These are phyloP conservation scores for Leucosporidium yakuticum DNA, from an alignment of 768 basidiomycete species.

Conservation along the genomic window DNA sequence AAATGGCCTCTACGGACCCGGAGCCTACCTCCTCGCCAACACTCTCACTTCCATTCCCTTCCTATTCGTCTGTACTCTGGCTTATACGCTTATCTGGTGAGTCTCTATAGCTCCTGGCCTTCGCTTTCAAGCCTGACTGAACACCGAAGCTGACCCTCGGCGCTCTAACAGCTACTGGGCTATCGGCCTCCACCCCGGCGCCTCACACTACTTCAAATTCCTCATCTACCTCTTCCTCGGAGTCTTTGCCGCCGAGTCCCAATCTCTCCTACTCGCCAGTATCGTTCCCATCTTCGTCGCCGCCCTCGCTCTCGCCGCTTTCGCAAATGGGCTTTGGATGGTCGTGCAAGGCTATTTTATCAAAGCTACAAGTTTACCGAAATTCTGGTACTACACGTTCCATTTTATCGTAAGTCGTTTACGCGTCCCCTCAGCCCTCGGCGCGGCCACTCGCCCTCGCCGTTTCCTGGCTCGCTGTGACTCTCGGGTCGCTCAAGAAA, in stretches of 20 bases:
- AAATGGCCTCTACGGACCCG: slow-evolving; percentile 56
- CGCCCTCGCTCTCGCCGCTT: slow-evolving; percentile 54
- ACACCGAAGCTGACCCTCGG: background rate
- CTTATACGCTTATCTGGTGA: slow-evolving; percentile 53
- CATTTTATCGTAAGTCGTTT: slow-evolving; percentile 53
- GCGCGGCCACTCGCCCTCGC: slow-evolving; percentile 30
- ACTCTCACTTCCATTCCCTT: slow-evolving; percentile 55
- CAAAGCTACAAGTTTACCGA: slow-evolving; percentile 52
- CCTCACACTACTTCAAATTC: slow-evolving; percentile 54
- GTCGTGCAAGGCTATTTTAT: slow-evolving; percentile 45
- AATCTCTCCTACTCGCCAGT: slow-evolving; percentile 50
- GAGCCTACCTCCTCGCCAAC: slow-evolving; percentile 55
- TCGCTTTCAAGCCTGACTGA: background rate
- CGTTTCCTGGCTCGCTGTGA: background rate
- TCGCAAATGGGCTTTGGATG: slow-evolving; percentile 55
- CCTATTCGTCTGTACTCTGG: slow-evolving; percentile 51
- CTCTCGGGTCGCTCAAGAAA: slow-evolving; percentile 1
- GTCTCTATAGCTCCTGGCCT: slow-evolving; percentile 38
- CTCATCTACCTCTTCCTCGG: slow-evolving; percentile 54
- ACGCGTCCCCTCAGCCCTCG: slow-evolving; percentile 46
- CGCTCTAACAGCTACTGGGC: slow-evolving; percentile 38
- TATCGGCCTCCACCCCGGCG: slow-evolving; percentile 52
- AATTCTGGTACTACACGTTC: slow-evolving; percentile 56
- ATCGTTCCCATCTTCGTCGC: slow-evolving; percentile 58
- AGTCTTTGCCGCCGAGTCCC: slow-evolving; percentile 47